These are phyloP conservation scores for Neurospora sp. DNA, from an alignment of 495 filamentous ascomycete genomes.

Conservation along the genomic window DNA sequence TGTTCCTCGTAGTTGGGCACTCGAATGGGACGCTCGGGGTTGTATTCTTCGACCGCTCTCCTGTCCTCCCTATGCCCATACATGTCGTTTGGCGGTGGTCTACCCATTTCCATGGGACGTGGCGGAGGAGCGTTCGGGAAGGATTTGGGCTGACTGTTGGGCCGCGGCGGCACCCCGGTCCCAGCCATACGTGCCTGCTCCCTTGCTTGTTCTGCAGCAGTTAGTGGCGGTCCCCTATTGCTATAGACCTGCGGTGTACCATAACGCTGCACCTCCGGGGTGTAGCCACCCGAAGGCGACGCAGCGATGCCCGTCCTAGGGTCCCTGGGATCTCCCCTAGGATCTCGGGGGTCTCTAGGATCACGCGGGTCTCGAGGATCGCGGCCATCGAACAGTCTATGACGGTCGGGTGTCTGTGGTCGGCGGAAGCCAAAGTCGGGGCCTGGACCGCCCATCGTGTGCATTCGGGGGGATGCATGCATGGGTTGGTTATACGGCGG, in stretches of 20 bases:
- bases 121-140: slow-evolving; percentile 32
- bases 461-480: slow-evolving; percentile 45
- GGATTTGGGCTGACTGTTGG: slow-evolving; percentile 41
- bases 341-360: background rate
- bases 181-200: slow-evolving; percentile 30
- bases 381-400: slow-evolving; percentile 36
- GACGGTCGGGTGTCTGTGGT: slow-evolving; percentile 66
- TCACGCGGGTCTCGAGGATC: background rate
- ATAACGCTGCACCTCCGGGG: slow-evolving; percentile 45
- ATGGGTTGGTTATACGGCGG: slow-evolving; percentile 33
- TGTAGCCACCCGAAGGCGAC: slow-evolving; percentile 38
- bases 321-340: slow-evolving; percentile 12
- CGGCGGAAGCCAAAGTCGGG: slow-evolving; percentile 55
- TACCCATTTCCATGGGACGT: slow-evolving; percentile 28
- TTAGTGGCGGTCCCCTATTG: slow-evolving; percentile 29
- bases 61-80: slow-evolving; percentile 35
- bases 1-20: slow-evolving; percentile 28
- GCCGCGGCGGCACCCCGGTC: slow-evolving; percentile 34
- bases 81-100: slow-evolving; percentile 28
- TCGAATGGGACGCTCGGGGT: slow-evolving; percentile 34
- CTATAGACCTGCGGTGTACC: slow-evolving; percentile 42
- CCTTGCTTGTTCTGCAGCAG: slow-evolving; percentile 30
- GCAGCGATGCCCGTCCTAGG: slow-evolving; percentile 35
- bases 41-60: slow-evolving; percentile 29
- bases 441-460: slow-evolving; percentile 12